Conservation (phyloP, 2,329 filamentous ascomycete genomes). For the Calonectria hongkongensis region DNA sequence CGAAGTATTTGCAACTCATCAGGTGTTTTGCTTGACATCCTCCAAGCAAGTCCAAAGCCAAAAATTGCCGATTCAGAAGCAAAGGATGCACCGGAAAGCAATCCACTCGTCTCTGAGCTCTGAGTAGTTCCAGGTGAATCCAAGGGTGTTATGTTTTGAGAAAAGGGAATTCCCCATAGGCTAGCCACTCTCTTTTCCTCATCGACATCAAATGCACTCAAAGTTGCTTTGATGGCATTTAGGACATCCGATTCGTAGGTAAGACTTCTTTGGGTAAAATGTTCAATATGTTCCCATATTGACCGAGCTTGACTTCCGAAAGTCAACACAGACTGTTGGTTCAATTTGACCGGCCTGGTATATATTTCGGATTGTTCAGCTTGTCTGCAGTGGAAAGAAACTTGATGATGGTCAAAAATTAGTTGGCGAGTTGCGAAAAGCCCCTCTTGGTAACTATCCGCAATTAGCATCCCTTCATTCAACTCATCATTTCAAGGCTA, state of each 20-base stretch:
- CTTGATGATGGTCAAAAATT: constrained; percentile 10
- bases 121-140: not conserved
- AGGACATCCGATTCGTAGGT: constrained; percentile 24
- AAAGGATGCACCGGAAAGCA: constrained; percentile 15
- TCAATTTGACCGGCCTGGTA: not conserved
- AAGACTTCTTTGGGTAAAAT: constrained; percentile 5
- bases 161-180: constrained; percentile 21
- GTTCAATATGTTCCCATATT: constrained; percentile 24
- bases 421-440: constrained; percentile 23
- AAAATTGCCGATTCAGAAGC: constrained; percentile 25
- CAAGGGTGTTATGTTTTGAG: not conserved
- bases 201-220: not conserved
- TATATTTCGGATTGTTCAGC: constrained; percentile 5
- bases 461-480: not conserved
- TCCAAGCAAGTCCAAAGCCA: constrained; percentile 12
- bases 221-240: constrained; percentile 4
- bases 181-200: not conserved
- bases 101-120: not conserved
- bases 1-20: constrained; percentile 4
- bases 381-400: constrained; percentile 16
- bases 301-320: not conserved
- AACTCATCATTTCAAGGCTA: not conserved
- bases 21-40: not conserved
- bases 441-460: constrained; percentile 20
- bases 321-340: not conserved